phyloP scores from a whole-genome alignment of 1,284 basidiomycete species.

The Cutaneotrichosporon sp. region DNA sequence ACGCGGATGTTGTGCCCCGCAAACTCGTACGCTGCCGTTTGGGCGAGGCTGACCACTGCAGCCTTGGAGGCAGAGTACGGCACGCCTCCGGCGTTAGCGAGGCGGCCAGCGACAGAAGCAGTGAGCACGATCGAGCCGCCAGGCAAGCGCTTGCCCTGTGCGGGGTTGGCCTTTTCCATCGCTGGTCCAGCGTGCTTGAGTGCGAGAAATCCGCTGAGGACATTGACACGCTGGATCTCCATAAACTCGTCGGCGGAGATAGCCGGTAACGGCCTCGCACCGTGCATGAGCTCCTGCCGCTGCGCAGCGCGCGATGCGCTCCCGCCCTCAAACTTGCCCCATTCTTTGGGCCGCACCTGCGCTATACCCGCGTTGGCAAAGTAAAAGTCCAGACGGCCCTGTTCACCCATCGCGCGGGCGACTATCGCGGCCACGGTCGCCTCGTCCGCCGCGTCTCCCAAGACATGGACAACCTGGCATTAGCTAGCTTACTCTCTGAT shows the following conservation, averaged over 20 bases:
- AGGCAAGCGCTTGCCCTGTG: conserved; percentile 61
- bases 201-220: conserved; percentile 76
- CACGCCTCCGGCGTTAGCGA: conserved; percentile 75
- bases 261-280: neutral
- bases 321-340: conserved; percentile 2
- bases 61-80: conserved; percentile 90
- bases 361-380: conserved; percentile 72
- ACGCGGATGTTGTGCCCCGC: conserved; percentile 75
- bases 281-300: neutral
- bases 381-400: conserved; percentile 84
- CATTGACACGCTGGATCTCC: conserved; percentile 72
- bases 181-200: conserved; percentile 77
- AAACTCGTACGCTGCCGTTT: conserved; percentile 73
- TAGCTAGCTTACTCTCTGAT: neutral
- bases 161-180: conserved; percentile 59
- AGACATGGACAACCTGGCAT: conserved; percentile 44
- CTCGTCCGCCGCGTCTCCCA: conserved; percentile 80
- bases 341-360: conserved; percentile 13
- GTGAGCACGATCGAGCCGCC: conserved; percentile 85
- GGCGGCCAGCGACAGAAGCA: conserved; percentile 80
- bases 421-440: conserved; percentile 63
- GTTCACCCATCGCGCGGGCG: conserved; percentile 66
- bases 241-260: conserved; percentile 59
- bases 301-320: neutral
- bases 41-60: conserved; percentile 79